These are phyloP conservation scores for Pneumocystis carinii DNA, from an alignment of 1,139 yeast genomes.

Conservation along the genomic window DNA sequence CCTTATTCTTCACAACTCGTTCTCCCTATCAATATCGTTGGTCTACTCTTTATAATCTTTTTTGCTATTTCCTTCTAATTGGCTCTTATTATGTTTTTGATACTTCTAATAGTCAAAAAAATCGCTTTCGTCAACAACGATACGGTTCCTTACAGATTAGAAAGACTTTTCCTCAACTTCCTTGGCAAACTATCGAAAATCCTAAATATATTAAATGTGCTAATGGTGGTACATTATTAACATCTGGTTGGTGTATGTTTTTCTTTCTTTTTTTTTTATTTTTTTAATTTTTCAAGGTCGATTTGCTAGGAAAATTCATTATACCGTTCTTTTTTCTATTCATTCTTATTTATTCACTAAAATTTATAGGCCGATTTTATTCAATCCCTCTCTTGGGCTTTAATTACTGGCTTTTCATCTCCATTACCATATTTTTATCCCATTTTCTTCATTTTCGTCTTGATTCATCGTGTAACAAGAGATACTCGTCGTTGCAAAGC, in stretches of 20 bases:
- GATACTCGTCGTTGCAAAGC: slow-evolving; percentile 68
- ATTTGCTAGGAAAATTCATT: slow-evolving; percentile 83
- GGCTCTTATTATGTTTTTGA: slow-evolving; percentile 84
- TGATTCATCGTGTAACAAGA: slow-evolving; percentile 75
- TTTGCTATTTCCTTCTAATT: slow-evolving; percentile 42
- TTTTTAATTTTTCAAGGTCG: slow-evolving; percentile 2
- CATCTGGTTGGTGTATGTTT: slow-evolving; percentile 72
- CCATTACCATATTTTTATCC: slow-evolving; percentile 97
- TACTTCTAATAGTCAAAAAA: slow-evolving; percentile 89
- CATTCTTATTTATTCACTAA: background rate
- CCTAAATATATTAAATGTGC: slow-evolving; percentile 75
- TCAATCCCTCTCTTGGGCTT: slow-evolving; percentile 83
- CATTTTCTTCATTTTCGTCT: slow-evolving; percentile 67
- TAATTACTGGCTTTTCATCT: slow-evolving; percentile 72
- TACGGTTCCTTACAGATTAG: slow-evolving; percentile 64
- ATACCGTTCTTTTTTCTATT: slow-evolving; percentile 37
- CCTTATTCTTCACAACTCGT: slow-evolving; percentile 66
- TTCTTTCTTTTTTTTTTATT: slow-evolving; percentile 21
- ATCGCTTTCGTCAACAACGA: slow-evolving; percentile 73
- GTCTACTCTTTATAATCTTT: slow-evolving; percentile 44
- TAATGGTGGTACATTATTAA: slow-evolving; percentile 67
- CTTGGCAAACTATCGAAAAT: slow-evolving; percentile 62
- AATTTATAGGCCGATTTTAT: slow-evolving; percentile 44
- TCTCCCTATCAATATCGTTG: slow-evolving; percentile 69
- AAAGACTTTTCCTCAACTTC: slow-evolving; percentile 85